Conservation (phyloP, 2,329 filamentous ascomycete genomes). For the Fusarium domesticum region DNA sequence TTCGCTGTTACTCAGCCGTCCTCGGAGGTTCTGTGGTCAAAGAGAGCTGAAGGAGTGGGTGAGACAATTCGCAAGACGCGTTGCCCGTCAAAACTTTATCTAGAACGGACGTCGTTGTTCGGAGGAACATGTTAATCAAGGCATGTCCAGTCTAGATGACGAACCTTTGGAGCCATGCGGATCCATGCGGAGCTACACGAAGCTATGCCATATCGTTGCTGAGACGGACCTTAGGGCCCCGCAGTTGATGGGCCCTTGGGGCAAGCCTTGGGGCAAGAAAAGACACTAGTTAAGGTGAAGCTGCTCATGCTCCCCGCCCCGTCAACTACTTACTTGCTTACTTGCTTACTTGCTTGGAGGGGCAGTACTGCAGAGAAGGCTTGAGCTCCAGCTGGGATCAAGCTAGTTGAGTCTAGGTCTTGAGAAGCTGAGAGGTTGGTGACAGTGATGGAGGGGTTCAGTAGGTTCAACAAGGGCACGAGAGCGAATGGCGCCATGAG, state of each 20-base stretch:
- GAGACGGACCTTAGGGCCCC: background rate
- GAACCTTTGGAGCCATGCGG: background rate
- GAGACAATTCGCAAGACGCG: background rate
- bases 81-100: background rate
- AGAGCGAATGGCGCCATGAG: background rate
- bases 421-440: background rate
- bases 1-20: background rate
- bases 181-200: background rate
- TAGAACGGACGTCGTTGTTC: background rate
- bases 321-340: too few relatives aligned
- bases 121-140: background rate
- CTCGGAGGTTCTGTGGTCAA: background rate
- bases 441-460: too few relatives aligned
- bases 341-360: too few relatives aligned
- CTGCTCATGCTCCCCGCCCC: too few relatives aligned
- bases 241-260: background rate
- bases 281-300: too few relatives aligned
- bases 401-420: slow-evolving; percentile 6
- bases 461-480: too few relatives aligned
- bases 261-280: too few relatives aligned
- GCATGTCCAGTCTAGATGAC: background rate
- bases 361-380: background rate
- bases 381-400: background rate
- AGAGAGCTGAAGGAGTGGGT: background rate
- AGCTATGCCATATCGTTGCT: background rate